Percentiles rank a stretch among this genome's conserved stretches.
Conservation (phyloP, 2,329 filamentous ascomycete species). For the Colletotrichum destructivum region DNA sequence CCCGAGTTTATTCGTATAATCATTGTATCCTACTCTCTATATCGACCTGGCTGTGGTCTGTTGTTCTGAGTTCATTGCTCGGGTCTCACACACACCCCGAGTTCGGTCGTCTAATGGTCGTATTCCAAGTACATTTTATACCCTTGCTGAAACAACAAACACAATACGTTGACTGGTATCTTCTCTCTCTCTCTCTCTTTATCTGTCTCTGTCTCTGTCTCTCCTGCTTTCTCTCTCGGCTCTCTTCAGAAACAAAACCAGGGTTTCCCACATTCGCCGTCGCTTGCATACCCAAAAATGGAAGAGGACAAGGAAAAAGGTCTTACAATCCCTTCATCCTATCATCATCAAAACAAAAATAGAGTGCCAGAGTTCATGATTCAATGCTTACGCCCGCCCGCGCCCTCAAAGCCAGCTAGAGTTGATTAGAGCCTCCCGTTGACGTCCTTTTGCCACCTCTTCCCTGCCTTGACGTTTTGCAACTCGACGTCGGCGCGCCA, state of each 20-base stretch:
- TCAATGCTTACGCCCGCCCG: neutral
- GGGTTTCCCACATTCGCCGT: neutral
- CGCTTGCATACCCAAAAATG: slow-evolving; percentile 17
- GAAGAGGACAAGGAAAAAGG: too few species aligned
- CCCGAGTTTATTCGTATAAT: neutral
- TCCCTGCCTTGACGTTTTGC: slow-evolving; percentile 12
- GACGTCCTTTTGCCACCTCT: slow-evolving; percentile 19
- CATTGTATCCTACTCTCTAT: slow-evolving; percentile 5
- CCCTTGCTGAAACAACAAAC: slow-evolving; percentile 25
- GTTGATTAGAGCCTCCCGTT: slow-evolving; percentile 6
- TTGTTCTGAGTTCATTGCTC: slow-evolving; percentile 19
- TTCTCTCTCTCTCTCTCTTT: neutral
- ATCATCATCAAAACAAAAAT: too few species aligned
- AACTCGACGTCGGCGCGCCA: slow-evolving; percentile 15
- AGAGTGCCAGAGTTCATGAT: neutral
- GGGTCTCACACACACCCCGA: neutral
- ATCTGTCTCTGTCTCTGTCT: too few species aligned
- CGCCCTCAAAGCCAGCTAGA: too few species aligned
- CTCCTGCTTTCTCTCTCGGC: too few species aligned
- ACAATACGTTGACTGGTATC: slow-evolving; percentile 6
- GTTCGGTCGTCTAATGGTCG: neutral
- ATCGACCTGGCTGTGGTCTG: neutral
- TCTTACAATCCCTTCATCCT: neutral
- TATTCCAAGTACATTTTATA: slow-evolving; percentile 1
- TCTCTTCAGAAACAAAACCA: neutral